phyloP scores from a whole-genome alignment of 257 asterid genomes.

The Nicotiana benthamiana region DNA sequence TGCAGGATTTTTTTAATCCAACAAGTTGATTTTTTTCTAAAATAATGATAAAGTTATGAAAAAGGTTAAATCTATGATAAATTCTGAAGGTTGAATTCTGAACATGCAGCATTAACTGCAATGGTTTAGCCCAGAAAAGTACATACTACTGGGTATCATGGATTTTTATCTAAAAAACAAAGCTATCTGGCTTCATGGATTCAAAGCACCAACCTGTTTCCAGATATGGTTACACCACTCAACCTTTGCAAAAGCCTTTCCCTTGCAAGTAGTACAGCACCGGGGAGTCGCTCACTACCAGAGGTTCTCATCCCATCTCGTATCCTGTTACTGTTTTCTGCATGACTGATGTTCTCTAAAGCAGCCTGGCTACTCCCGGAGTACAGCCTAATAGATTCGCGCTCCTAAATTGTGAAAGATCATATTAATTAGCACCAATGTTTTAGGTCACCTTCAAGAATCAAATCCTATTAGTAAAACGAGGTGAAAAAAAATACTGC shows the following conservation, averaged over 20 bases:
- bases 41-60: no score
- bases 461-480: background rate
- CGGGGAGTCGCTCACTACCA: constrained; percentile 73
- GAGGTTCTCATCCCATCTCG: constrained; percentile 35
- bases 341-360: constrained; percentile 18
- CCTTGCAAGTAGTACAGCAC: constrained; percentile 82
- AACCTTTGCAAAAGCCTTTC: constrained; percentile 82
- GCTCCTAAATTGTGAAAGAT: constrained; percentile 42
- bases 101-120: background rate
- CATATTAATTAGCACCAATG: constrained; percentile 4
- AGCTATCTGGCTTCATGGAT: background rate
- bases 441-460: background rate
- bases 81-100: background rate
- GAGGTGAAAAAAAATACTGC: background rate
- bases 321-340: constrained; percentile 22
- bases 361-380: constrained; percentile 39
- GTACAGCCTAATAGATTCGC: constrained; percentile 38
- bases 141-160: background rate
- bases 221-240: constrained; percentile 65
- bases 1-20: no score
- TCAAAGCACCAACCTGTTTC: constrained; percentile 45
- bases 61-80: no score
- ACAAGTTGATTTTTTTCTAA: no score
- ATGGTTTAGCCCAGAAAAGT: background rate
- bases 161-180: background rate